These are phyloP conservation scores for Apiotrichum sp. DNA, from an alignment of 1,284 basidiomycete species.

Conservation along the genomic window DNA sequence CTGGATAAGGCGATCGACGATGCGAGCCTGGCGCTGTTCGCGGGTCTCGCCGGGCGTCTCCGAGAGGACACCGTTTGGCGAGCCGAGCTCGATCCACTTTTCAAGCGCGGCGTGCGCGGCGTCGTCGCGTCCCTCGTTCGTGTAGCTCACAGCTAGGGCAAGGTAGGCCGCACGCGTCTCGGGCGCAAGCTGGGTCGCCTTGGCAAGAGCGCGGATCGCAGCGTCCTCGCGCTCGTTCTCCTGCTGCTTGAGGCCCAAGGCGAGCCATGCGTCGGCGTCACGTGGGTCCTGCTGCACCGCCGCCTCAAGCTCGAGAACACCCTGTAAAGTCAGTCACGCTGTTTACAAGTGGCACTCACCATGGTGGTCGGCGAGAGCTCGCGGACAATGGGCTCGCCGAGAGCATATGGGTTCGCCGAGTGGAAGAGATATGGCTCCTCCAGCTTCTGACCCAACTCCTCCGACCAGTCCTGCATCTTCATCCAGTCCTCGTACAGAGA, in stretches of 20 bases:
- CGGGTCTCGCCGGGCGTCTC: conserved; percentile 11
- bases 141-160: conserved; percentile 83
- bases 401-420: conserved; percentile 69
- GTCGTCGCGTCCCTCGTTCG: conserved; percentile 76
- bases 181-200: conserved; percentile 75
- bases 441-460: conserved; percentile 55
- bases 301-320: conserved; percentile 82
- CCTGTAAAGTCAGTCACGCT: conserved; percentile 51
- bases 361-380: conserved; percentile 34
- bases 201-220: conserved; percentile 78
- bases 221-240: conserved; percentile 93
- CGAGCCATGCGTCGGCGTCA: conserved; percentile 75
- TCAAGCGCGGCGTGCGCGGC: conserved; percentile 72
- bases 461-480: conserved; percentile 73
- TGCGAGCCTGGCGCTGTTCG: conserved; percentile 22
- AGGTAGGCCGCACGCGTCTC: conserved; percentile 75
- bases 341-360: conserved; percentile 13
- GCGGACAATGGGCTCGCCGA: conserved; percentile 53
- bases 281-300: conserved; percentile 71
- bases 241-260: conserved; percentile 93
- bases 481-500: conserved; percentile 50
- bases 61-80: conserved; percentile 14
- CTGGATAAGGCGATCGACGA: conserved; percentile 45
- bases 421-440: conserved; percentile 64
- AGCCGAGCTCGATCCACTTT: conserved; percentile 60